Evolutionary conservation across 2,329 filamentous ascomycete genomes (phyloP).

Genomic region (Ascochyta fabae): DNA sequence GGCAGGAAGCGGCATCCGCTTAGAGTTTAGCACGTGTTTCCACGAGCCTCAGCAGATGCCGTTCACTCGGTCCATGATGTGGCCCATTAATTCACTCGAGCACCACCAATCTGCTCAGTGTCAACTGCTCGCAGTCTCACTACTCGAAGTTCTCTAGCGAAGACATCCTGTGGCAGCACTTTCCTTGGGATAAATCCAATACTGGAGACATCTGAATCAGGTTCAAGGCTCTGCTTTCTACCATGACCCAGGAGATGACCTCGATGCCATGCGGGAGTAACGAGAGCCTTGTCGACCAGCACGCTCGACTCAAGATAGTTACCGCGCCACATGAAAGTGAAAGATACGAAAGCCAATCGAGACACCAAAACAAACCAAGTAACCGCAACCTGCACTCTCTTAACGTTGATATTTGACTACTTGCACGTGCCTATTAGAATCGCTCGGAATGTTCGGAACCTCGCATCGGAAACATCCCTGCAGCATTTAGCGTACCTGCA

Average conservation of each 20-base stretch:
- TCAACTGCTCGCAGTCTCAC: background rate
- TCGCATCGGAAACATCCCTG: background rate
- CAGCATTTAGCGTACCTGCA: slow-evolving; percentile 8
- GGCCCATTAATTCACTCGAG: background rate
- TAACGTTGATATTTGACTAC: background rate
- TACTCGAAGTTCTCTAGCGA: no score
- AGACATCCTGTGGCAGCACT: no score
- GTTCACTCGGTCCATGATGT: background rate
- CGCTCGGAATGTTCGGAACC: slow-evolving; percentile 20
- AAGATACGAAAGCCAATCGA: no score
- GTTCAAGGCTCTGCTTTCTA: no score
- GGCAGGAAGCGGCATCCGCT: background rate
- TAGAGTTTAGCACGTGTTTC: background rate
- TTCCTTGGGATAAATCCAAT: no score
- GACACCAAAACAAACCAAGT: background rate
- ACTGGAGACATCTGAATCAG: no score
- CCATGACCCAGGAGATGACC: no score
- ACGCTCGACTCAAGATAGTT: no score
- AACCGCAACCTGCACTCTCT: background rate
- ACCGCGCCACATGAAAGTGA: no score
- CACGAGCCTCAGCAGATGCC: background rate
- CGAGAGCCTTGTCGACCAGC: no score
- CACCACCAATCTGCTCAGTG: background rate
- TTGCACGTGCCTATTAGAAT: background rate
- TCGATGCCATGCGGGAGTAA: no score